Base-by-base conservation (phyloP, 2,329 filamentous ascomycete species). In the Rutstroemia sp. region DNA sequence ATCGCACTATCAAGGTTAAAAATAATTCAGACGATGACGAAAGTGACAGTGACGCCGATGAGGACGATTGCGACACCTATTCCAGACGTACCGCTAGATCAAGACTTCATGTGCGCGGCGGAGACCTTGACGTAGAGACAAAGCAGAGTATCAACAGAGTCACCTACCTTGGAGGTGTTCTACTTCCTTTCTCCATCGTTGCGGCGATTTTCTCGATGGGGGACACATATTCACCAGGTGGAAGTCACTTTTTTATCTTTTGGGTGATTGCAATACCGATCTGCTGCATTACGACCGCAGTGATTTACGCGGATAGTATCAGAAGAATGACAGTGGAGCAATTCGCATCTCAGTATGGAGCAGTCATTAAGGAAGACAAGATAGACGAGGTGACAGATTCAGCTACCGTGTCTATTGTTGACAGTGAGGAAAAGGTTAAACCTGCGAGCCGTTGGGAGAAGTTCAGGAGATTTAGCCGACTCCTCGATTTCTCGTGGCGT, bases 281-380 rank as follows among this genome's bases (percentile, higher is more conserved):
- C 1, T 54, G 52, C 18, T 19, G 39, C 19, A n/a, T 54, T 9
- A 54, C 52, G 7, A 54, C 34, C 4, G 37, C 23, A n/a, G 25
- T 54, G 18, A 54, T 54, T 21, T 54, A 49, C 42, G 52, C 37
- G 4, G 52, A 54, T 18, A 54, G 52, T n/a, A 54, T 54, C 19
- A 25, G 52, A n/a, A n/a, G 52, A 42, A 54, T 54, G 45, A 49
- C 52, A 2, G 34, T 49, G 25, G 45, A 49, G n/a, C 52, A 54
- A 30, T 49, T 41, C 4, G 21, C 34, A 27, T 46, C 37, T 19
- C 23, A 34, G 19, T 49, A 54, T 6, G 45, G 52, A 14, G 18
- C 23, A 21, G 6, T 18, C 25, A 27, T 18, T 7, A 38, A 38
- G 4, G 38, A 30, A 6, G 45, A 12, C 39, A 30, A 49, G 12